phyloP scores from a whole-genome alignment of 164 flowering plant species.

The Magnolia changhungtana region DNA sequence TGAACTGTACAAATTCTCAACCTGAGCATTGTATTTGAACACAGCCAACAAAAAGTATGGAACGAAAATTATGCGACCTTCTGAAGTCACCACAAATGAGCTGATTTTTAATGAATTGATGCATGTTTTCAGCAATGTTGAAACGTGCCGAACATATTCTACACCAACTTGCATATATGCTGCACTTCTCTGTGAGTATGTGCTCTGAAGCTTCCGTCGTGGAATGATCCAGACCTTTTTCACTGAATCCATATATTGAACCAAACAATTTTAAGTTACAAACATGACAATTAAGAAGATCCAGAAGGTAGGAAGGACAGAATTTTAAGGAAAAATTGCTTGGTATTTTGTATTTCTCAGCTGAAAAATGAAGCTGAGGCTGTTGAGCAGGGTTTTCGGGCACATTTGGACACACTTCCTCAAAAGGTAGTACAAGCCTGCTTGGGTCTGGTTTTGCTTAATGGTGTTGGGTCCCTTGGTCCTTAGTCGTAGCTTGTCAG shows the following conservation, averaged over 20 bases:
- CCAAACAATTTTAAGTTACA: neutral
- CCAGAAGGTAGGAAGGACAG: no score
- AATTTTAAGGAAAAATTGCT: no score
- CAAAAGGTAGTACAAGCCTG: no score
- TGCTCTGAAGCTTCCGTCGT: slow-evolving; percentile 62
- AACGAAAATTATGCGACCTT: slow-evolving; percentile 22
- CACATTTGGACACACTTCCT: no score
- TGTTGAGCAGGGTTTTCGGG: no score
- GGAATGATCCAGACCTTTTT: slow-evolving; percentile 67
- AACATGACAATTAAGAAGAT: neutral
- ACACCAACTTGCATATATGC: slow-evolving; percentile 68
- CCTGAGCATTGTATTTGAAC: no score
- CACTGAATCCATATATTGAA: slow-evolving; percentile 37
- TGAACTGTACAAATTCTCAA: no score
- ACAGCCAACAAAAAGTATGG: neutral
- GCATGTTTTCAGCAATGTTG: slow-evolving; percentile 64
- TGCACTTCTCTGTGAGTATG: slow-evolving; percentile 60
- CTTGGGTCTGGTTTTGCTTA: no score
- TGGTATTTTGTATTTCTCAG: no score
- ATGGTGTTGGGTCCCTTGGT: no score
- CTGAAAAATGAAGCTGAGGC: no score
- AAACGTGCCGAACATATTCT: slow-evolving; percentile 67
- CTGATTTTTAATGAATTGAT: slow-evolving; percentile 47
- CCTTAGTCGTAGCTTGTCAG: no score
- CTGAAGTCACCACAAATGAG: slow-evolving; percentile 41